phyloP scores from a whole-genome alignment of 306 rosid genomes.

The Astragalus glycyphyllos region DNA sequence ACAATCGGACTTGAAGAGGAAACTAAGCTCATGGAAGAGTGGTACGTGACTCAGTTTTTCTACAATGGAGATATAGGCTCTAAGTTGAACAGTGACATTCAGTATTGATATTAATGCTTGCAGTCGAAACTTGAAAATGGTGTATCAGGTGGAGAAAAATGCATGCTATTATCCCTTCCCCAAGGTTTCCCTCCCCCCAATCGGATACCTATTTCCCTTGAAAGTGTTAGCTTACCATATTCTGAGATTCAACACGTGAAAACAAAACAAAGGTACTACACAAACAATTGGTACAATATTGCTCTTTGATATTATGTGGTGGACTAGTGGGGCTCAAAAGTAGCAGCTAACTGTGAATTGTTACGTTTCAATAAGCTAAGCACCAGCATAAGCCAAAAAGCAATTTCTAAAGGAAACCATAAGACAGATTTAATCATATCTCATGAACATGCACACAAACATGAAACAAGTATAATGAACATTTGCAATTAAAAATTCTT shows the following conservation, averaged over 20 bases:
- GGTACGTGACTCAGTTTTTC: slow-evolving; percentile 51
- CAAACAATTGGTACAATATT: slow-evolving; percentile 14
- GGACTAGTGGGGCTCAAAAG: slow-evolving; percentile 16
- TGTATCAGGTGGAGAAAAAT: slow-evolving; percentile 81
- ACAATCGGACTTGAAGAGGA: not conserved
- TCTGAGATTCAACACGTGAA: slow-evolving; percentile 25
- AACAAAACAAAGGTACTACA: slow-evolving; percentile 23
- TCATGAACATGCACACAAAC: slow-evolving; percentile 29
- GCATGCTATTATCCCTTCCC: slow-evolving; percentile 63
- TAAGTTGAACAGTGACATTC: slow-evolving; percentile 18
- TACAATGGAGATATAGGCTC: slow-evolving; percentile 34
- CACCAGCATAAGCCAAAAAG: slow-evolving; percentile 37
- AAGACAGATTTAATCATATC: slow-evolving; percentile 27
- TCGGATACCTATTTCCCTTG: not conserved
- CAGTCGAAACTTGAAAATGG: slow-evolving; percentile 30
- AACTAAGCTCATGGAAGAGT: slow-evolving; percentile 87
- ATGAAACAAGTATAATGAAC: slow-evolving; percentile 26
- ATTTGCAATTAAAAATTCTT: slow-evolving; percentile 31
- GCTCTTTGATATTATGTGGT: slow-evolving; percentile 6
- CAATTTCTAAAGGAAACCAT: slow-evolving; percentile 24
- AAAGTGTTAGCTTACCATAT: slow-evolving; percentile 15
- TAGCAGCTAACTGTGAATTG: slow-evolving; percentile 9
- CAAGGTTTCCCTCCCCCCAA: not conserved
- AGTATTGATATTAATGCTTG: slow-evolving; percentile 20
- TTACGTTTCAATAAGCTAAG: slow-evolving; percentile 28